Evolutionary conservation across 73 alveolate species (phyloP).

Genomic region (Paramecium octaurelia): DNA sequence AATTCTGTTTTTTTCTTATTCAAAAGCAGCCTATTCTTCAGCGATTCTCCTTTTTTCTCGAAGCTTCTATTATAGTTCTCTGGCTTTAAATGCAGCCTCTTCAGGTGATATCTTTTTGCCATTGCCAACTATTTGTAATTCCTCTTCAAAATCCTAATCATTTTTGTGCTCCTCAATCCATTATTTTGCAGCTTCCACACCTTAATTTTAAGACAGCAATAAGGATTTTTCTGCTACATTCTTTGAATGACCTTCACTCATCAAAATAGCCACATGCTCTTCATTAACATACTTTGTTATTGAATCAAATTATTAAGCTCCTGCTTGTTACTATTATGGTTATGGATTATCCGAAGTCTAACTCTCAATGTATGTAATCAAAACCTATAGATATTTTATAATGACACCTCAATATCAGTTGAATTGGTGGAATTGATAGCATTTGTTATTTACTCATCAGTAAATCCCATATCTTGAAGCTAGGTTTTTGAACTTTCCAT

Average conservation of each 20-base stretch:
- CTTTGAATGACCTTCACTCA: not conserved
- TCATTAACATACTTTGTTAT: not conserved
- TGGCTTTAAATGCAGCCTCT: slow-evolving; percentile 22
- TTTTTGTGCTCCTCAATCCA: slow-evolving; percentile 20
- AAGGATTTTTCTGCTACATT: slow-evolving; percentile 23
- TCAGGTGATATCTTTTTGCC: not conserved
- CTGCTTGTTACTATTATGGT: not conserved
- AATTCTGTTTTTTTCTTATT: slow-evolving; percentile 25
- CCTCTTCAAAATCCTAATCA: slow-evolving; percentile 30
- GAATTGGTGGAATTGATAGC: slow-evolving; percentile 16
- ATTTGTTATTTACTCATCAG: not conserved
- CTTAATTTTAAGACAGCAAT: not conserved
- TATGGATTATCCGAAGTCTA: not conserved
- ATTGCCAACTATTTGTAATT: not conserved
- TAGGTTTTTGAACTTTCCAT: not conserved
- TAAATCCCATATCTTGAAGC: slow-evolving; percentile 7
- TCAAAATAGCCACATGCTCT: not conserved
- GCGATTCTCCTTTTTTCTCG: slow-evolving; percentile 29
- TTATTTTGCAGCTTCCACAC: not conserved
- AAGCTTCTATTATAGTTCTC: slow-evolving; percentile 6
- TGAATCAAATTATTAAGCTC: not conserved
- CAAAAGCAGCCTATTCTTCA: slow-evolving; percentile 18
- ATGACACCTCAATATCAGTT: not conserved
- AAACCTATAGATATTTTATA: not conserved
- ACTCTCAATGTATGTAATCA: not conserved